Evolutionary conservation across 2,329 filamentous ascomycete species (phyloP).

Genomic region (Ilyonectria mors-panacis): DNA sequence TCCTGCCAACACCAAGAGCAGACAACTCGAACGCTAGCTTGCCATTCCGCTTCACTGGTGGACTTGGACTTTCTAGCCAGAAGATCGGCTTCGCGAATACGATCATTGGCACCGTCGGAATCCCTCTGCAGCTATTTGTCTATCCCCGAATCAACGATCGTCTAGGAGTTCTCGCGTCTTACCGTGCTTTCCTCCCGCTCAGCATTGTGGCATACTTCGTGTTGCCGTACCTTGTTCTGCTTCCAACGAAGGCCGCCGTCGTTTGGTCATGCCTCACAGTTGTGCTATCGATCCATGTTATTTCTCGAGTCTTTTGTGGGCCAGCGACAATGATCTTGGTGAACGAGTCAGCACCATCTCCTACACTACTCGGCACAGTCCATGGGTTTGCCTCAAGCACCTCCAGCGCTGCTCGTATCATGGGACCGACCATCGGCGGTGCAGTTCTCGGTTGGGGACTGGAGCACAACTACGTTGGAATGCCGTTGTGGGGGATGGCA

Average conservation of each 20-base stretch:
- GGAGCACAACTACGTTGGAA: slow-evolving; percentile 39
- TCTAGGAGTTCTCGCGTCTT: slow-evolving; percentile 36
- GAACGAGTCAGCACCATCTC: slow-evolving; percentile 44
- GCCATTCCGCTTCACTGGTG: slow-evolving; percentile 42
- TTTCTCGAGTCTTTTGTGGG: slow-evolving; percentile 43
- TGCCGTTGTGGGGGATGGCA: slow-evolving; percentile 40
- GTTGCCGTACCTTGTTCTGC: slow-evolving; percentile 40
- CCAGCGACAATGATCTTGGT: slow-evolving; percentile 47
- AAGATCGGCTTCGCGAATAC: slow-evolving; percentile 45
- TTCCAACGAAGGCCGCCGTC: slow-evolving; percentile 30
- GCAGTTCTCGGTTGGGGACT: slow-evolving; percentile 45
- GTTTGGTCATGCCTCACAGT: slow-evolving; percentile 39
- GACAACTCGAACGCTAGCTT: slow-evolving; percentile 15
- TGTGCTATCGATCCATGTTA: slow-evolving; percentile 39
- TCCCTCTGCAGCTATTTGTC: slow-evolving; percentile 43
- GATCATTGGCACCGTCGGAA: slow-evolving; percentile 42
- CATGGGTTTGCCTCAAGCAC: slow-evolving; percentile 46
- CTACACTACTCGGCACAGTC: slow-evolving; percentile 40
- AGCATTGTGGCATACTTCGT: slow-evolving; percentile 41
- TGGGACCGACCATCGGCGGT: slow-evolving; percentile 43
- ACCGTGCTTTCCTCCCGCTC: slow-evolving; percentile 41
- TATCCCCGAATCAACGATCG: slow-evolving; percentile 37
- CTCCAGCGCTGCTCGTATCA: slow-evolving; percentile 42
- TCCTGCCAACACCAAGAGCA: slow-evolving; percentile 35
- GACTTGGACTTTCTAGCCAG: slow-evolving; percentile 43